Percentiles rank a stretch among this genome's conserved stretches.
Conservation (phyloP, 169 alveolate species). For the Plasmodium billcollinsi region DNA sequence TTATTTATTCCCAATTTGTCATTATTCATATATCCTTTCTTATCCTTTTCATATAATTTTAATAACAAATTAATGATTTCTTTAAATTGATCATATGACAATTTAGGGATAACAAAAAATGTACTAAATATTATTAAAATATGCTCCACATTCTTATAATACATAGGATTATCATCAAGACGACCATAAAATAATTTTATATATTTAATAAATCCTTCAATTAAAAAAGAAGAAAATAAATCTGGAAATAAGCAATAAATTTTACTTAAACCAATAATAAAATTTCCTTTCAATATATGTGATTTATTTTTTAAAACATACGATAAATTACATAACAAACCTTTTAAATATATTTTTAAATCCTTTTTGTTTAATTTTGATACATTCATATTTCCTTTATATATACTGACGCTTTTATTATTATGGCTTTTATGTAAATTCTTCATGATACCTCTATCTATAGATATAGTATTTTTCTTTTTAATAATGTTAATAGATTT, state of each 20-base stretch:
- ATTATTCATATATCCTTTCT: background rate
- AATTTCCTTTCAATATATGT: conserved; percentile 21
- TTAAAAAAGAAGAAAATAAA: conserved; percentile 32
- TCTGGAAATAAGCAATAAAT: conserved; percentile 59
- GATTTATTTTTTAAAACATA: conserved; percentile 53
- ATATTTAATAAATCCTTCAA: conserved; percentile 44
- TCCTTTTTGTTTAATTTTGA: conserved; percentile 51
- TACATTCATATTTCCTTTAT: conserved; percentile 8
- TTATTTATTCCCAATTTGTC: background rate
- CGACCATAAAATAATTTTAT: conserved; percentile 18
- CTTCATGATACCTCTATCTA: conserved; percentile 7
- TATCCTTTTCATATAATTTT: background rate
- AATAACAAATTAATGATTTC: conserved; percentile 32
- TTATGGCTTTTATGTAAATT: background rate
- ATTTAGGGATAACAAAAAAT: conserved; percentile 18
- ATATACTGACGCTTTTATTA: conserved; percentile 11
- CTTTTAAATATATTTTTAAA: conserved; percentile 40
- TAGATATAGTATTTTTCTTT: conserved; percentile 16
- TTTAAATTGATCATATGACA: conserved; percentile 34
- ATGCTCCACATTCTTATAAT: conserved; percentile 25
- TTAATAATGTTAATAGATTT: background rate
- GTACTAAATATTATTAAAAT: conserved; percentile 21
- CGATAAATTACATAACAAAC: conserved; percentile 38
- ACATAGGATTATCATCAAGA: conserved; percentile 1
- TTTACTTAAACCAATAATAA: conserved; percentile 67